Base-by-base conservation (phyloP, 305 asterid species). In the Fraxinus paxiana region DNA sequence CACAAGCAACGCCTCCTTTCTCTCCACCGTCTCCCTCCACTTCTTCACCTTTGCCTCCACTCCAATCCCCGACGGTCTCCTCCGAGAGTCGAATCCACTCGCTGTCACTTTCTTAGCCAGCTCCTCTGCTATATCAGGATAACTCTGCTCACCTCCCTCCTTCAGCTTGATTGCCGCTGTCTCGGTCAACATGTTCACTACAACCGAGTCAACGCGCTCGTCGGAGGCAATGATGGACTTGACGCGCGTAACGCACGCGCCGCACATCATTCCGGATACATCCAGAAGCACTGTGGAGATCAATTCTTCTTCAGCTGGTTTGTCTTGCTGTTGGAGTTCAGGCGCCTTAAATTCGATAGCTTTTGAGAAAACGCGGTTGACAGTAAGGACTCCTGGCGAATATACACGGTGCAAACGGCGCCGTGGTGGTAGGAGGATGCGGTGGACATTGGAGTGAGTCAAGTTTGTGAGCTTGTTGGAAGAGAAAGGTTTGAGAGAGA, bases 211-310 rank as follows among this genome's bases (percentile, higher is more conserved):
- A 10, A 95, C 98, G 77, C 99, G 92, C 75, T 90, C 92, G 87
- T 93, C 97, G 73, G 90, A 87, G 17, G 97, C 83, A 41, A 93
- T 24, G 59, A 95, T 92, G 73, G 98, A 87, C 90, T 95, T 92
- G 78, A 94, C 95, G 75, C 97, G 98, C 30, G 97, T 87, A 15
- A 87, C 99, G 73, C 99, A 93, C 85, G 96, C 98, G 84, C 98
- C 98, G 85, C 98, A 95, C 98, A 95, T 95, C 98, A 95, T 95
- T 48, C 98, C 98, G 5, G 92, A 86, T 0, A 95, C 98, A 22
- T 95, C 98, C 7, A 95, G 92, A 3, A 95, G 82, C 4, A 94
- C 88, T 0, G 92, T 89, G 1, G 91, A 76, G n/a, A 33, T 78
- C 5, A 61, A 9, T 8, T 82, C 87, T 12, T 67, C 77, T 86